These are phyloP conservation scores for Spizellomyces sp. DNA, from an alignment of 192 early-diverging fungal genomes.

Conservation along the genomic window DNA sequence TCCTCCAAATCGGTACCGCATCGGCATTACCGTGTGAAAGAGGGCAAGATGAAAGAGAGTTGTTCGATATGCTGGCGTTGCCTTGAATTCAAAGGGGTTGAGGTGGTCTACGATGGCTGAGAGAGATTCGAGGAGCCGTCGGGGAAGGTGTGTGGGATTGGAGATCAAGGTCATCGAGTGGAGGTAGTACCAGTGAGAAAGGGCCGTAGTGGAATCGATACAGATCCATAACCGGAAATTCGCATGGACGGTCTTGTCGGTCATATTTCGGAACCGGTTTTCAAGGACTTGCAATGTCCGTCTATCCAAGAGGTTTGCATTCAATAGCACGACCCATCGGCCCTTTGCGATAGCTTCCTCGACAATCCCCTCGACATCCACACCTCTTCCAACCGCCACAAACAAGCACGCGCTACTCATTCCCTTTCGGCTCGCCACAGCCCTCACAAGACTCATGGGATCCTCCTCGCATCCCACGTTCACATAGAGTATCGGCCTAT, in stretches of 20 bases:
- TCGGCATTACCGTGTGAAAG: slow-evolving; percentile 11
- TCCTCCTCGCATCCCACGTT: slow-evolving; percentile 4
- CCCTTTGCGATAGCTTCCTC: slow-evolving; percentile 24
- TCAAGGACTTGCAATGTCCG: background rate
- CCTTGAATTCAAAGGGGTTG: slow-evolving; percentile 27
- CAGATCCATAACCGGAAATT: slow-evolving; percentile 29
- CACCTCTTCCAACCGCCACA: background rate
- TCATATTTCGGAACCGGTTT: background rate
- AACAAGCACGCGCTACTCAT: background rate
- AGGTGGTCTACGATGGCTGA: slow-evolving; percentile 22
- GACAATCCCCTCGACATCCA: background rate
- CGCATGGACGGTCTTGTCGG: background rate
- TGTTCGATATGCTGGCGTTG: slow-evolving; percentile 5
- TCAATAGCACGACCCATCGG: slow-evolving; percentile 18
- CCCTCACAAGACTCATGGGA: background rate
- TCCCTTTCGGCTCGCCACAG: slow-evolving; percentile 11
- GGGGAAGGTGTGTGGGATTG: slow-evolving; percentile 2
- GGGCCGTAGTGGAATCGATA: too few relatives aligned
- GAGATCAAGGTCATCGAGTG: background rate
- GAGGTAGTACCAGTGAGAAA: too few relatives aligned
- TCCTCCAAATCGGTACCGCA: background rate
- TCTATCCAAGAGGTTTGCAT: background rate
- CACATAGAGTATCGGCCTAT: background rate
- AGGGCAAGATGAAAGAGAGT: slow-evolving; percentile 7
- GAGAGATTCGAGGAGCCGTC: background rate